Evolutionary conservation across 345 rosid species (phyloP).

Genomic region (Dipteronia sinensis): DNA sequence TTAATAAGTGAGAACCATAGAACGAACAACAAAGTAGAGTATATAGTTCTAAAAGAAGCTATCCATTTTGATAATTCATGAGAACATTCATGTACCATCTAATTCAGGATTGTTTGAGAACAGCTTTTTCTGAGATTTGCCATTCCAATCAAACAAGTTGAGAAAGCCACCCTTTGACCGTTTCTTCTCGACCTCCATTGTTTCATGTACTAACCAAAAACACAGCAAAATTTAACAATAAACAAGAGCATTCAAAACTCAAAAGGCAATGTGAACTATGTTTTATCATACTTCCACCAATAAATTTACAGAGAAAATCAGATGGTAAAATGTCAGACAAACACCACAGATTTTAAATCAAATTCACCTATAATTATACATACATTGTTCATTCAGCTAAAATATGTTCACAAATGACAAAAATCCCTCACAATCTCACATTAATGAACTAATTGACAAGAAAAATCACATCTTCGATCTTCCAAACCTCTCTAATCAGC

Average conservation of each 20-base stretch:
- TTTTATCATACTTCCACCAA: not conserved
- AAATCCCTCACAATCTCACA: not conserved
- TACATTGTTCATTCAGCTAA: conserved; percentile 30
- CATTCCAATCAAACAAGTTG: conserved; percentile 83
- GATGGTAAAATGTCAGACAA: not conserved
- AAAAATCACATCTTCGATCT: conserved; percentile 21
- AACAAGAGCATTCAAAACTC: conserved; percentile 1
- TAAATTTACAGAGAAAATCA: conserved; percentile 6
- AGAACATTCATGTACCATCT: conserved; percentile 39
- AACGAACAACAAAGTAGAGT: not conserved
- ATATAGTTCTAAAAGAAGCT: not conserved
- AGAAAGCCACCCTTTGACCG: conserved; percentile 71
- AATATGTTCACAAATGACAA: not conserved
- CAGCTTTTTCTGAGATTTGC: conserved; percentile 81
- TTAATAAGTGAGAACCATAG: too few relatives aligned
- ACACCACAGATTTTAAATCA: conserved; percentile 1
- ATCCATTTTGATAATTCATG: not conserved
- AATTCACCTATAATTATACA: conserved; percentile 15
- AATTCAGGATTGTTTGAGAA: conserved; percentile 47
- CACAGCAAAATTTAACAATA: not conserved
- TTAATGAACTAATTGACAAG: not conserved
- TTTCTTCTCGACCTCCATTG: conserved; percentile 71
- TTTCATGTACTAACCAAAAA: conserved; percentile 40
- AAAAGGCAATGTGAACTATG: not conserved
- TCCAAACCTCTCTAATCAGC: conserved; percentile 12